Base-by-base conservation (phyloP, 2,329 filamentous ascomycete species). In the Claviceps maximensis region DNA sequence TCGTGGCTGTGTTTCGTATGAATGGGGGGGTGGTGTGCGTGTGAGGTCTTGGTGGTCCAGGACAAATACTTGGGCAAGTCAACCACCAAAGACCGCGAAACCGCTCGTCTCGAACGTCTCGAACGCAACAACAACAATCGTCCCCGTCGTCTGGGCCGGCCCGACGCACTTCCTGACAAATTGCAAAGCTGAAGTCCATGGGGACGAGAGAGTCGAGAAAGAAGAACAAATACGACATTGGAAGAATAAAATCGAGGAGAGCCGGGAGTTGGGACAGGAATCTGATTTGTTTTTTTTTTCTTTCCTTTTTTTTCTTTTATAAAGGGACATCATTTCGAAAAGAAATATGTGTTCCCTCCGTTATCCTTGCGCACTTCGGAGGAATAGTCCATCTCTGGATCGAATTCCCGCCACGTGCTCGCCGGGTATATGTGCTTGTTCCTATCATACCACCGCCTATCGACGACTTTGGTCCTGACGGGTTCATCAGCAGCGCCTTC, bases 391-490 rank as follows among this genome's bases (percentile, higher is more conserved):
- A 86, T 87, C 56, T 88, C 87, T 0, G 89, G 86, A 59, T 95
- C 90, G 66, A 95, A 98, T 57, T 95, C 87, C 61, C 90, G 88
- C 93, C 93, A 98, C 47, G 91, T 79, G 65, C 88, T 97, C 21
- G 91, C 91, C 0, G 93, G 93, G 66, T 91, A 98, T 54, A 98
- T 97, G 68, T 98, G 93, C 70, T 97, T 98, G 67, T 97, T 96
- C 63, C 84, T 81, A 73, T 96, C 89, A 67, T 96, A 98, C 93
- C 93, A 98, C 55, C 93, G 76, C 55, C 93, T 79, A 71, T 98
- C 91, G 4, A 98, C 91, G 3, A 98, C 90, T 66, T 96, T 97
- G 3, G 91, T 97, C 57, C 86, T 70, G 3, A 78, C 78, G 1
- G 90, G 83, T 60, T 97, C 90, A 56, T 93, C 86, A 42, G 75